Base-by-base conservation (phyloP, 2,329 filamentous ascomycete genomes). In the Trichoderma pleuroti region DNA sequence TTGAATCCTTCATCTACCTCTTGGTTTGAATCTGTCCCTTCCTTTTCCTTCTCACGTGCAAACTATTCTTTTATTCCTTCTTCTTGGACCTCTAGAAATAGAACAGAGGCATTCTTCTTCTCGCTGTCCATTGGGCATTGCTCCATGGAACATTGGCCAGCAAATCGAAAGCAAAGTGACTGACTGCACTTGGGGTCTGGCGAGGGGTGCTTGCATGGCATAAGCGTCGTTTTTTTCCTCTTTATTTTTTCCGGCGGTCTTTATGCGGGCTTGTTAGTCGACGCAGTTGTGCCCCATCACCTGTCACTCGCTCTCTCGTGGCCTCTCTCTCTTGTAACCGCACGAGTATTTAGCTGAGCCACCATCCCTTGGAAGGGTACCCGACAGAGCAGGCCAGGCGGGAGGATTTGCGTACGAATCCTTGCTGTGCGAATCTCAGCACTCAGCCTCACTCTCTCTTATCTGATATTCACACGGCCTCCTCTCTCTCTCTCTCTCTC, bases 191-290 rank as follows among this genome's bases (percentile, higher is more conserved):
- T 42, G 39, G 42, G 42, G 42, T 32, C 30, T 59, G 39, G 26
- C 30, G 62, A 65, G 46, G 64, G 52, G 64, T 67, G 64, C 64
- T 59, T 67, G 64, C 64, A 59, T 67, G 30, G 64, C 64, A 67
- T 67, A 67, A 67, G 64, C 64, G 64, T 59, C 52, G 63, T 56
- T 39, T 42, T 39, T 39, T 66, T 39, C n/a, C 12, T 7, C n/a
- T 18, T 21, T 18, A 8, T 36, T 52, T 65, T 57, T 66, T 66
- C 42, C 36, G 63, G 63, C 34, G 34, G 34, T 21, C 12, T 67
- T 59, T 24, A 57, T 57, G 64, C 52, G 64, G 64, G 54, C n/a
- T 67, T 67, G n/a, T 59, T 46, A 59, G 64, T 67, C 34, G 54
- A 67, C 52, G 64, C 64, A 32, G 5, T 39, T 16, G 64, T 59